Percentiles rank a stretch among this genome's conserved stretches.
These are phyloP conservation scores for Xylariaceae sp. DNA, from an alignment of 2,329 filamentous ascomycete species.

Conservation along the genomic window DNA sequence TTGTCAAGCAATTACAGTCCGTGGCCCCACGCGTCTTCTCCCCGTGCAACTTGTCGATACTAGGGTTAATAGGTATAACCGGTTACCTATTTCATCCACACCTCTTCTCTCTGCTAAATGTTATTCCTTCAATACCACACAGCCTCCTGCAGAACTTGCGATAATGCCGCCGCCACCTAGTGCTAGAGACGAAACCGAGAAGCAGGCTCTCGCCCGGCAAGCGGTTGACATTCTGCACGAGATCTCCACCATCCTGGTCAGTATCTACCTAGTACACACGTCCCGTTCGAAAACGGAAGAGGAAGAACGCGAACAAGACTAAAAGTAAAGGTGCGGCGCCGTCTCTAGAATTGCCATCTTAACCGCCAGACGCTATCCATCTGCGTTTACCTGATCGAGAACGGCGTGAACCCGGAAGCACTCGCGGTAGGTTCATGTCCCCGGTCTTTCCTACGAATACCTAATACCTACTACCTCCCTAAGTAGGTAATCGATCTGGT, in stretches of 20 bases:
- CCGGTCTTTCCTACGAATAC: background rate
- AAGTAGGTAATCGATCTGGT: no score
- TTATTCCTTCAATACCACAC: background rate
- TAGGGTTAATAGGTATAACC: no score
- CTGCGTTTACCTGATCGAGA: conserved; percentile 96
- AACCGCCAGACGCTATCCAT: conserved; percentile 89
- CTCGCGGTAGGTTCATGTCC: conserved; percentile 69
- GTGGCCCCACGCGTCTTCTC: conserved; percentile 21
- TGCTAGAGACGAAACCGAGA: conserved; percentile 57
- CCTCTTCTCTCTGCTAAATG: background rate
- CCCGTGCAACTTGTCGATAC: conserved; percentile 3
- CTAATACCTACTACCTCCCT: no score
- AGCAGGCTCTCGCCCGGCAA: conserved; percentile 77
- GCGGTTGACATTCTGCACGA: conserved; percentile 83
- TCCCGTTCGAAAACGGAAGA: background rate
- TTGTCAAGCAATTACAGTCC: background rate
- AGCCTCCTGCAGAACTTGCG: background rate
- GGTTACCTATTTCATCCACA: background rate
- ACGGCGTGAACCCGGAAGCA: conserved; percentile 94
- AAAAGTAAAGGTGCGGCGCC: background rate
- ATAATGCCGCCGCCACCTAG: conserved; percentile 27
- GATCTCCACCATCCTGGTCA: conserved; percentile 85
- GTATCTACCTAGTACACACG: conserved; percentile 34
- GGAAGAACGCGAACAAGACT: background rate
- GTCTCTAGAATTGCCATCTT: conserved; percentile 81